Evolutionary conservation across 805 yeast genomes (phyloP).

Genomic region (Myxozyma melibiosi): DNA sequence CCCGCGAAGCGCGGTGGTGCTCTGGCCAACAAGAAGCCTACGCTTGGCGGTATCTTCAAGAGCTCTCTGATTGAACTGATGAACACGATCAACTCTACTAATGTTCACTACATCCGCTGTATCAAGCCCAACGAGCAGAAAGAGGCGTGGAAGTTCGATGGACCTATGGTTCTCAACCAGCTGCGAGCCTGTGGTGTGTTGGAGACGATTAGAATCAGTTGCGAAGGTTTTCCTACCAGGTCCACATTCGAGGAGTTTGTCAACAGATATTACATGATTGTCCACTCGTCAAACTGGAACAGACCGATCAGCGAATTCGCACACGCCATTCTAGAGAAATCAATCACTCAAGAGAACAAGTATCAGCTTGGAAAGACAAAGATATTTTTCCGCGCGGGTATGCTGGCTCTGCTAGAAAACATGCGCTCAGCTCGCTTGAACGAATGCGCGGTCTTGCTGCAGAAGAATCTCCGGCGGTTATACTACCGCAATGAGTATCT

Average conservation of each 20-base stretch:
- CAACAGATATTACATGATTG: constrained; percentile 79
- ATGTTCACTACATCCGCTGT: constrained; percentile 95
- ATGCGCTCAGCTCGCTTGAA: constrained; percentile 76
- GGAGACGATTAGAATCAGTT: constrained; percentile 93
- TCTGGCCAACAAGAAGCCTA: constrained; percentile 71
- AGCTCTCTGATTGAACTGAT: constrained; percentile 88
- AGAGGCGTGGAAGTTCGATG: constrained; percentile 94
- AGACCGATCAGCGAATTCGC: constrained; percentile 57
- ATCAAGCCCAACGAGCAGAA: constrained; percentile 95
- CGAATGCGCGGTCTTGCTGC: constrained; percentile 79
- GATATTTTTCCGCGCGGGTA: constrained; percentile 94
- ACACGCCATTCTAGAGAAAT: constrained; percentile 65
- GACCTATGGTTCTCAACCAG: constrained; percentile 92
- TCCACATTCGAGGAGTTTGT: constrained; percentile 95
- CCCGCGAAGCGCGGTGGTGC: constrained; percentile 44
- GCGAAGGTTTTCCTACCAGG: constrained; percentile 97
- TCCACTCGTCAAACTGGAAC: constrained; percentile 70
- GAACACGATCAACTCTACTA: constrained; percentile 90
- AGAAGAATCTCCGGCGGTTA: constrained; percentile 73
- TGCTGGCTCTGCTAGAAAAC: constrained; percentile 88
- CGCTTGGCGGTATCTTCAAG: constrained; percentile 92
- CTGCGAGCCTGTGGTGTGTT: constrained; percentile 98
- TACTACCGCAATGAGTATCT: constrained; percentile 64
- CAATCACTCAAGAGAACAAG: constrained; percentile 64
- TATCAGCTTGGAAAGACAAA: constrained; percentile 92